Evolutionary conservation across 768 basidiomycete species (phyloP), one percentile per base, ranked within the genome.

Genomic region (Lactarius akahatsu): DNA sequence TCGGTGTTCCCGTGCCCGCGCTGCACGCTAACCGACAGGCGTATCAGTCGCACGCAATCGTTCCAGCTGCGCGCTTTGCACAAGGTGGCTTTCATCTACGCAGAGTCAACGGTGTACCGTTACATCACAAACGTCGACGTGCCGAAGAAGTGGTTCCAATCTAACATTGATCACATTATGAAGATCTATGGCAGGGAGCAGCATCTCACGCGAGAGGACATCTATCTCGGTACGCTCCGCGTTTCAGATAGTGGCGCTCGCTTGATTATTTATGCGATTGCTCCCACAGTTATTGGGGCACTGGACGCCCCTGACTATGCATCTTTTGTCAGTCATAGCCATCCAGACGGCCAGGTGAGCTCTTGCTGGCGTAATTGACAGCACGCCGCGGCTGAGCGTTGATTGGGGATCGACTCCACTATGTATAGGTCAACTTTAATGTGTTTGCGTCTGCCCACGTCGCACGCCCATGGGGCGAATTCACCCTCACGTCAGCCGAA

Each of bases 391-490:
- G 23, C 52, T 67, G 55, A 72, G 32, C 58, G 30, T 56, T 69
- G 55, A 72, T 34, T 47, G 72, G 50, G 40, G 20, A 47, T 36
- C 11, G 28, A 15, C 32, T 7, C 3, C 13, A n/a, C 11, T 10
- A n/a, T 9, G 20, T 3, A 47, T 71, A 88, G 81, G 84, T 80
- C 6, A 85, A 88, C 73, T 92, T 93, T 78, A 89, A 90, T 65
- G 86, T 91, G 15, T 87, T 85, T 72, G 77, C 83, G 3, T 68
- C 76, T 15, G 77, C 82, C 3, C 80, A 76, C 64, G 71, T 72
- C 36, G 86, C 86, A 4, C 81, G 85, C 54, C 83, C 86, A 1
- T 94, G 92, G 92, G 92, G 92, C 8, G 81, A 81, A 18, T 92
- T 91, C 74, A 84, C 85, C 3, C 84, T 58, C 83, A 88, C 73